Base-by-base conservation (phyloP, 805 yeast genomes). In the Starmerella davenportii region DNA sequence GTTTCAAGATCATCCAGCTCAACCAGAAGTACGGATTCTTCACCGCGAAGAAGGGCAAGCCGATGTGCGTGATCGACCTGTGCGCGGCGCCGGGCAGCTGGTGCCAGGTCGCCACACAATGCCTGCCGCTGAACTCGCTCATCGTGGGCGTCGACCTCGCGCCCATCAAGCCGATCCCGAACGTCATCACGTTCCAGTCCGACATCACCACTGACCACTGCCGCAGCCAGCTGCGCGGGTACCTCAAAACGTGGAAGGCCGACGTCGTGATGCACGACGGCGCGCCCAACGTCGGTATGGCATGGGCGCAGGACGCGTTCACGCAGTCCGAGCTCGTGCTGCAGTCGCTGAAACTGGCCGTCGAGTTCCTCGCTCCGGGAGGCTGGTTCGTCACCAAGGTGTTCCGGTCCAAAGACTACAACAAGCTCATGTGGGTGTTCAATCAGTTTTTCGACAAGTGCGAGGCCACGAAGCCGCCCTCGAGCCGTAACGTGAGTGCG, bases 41-140 rank as follows among this genome's bases (percentile, higher is more conserved):
- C 57, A 63, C 85, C 38, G 95, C 85, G 51, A 79, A 81, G 55
- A 81, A 95, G 16, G 45, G 45, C n/a, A 50, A 50, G 39, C 54
- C 55, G n/a, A 90, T 82, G 58, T 96, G 90, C 32, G 95, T 90
- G 33, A 80, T 90, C 38, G 98, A 90, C 69, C 67, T 90, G 51
- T 90, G 98, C 76, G 96, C 96, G 38, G 98, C 98, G 9, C 96
- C 96, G 31, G 98, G 98, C 41, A 82, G 95, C 3, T 90, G 98
- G 98, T 90, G 98, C 69, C 98, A 90, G 64, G 96, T 90, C 33
- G 98, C 98, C 1, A 74, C 93, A 1, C 79, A 84, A 44, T 60
- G 82, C 38, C 84, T 96, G 62, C 96, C 98, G 2, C 66, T 84
- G 1, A 82, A 84, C 59, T 81, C 95, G 1, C 68, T 90, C 49